phyloP scores from a whole-genome alignment of 2,329 filamentous ascomycete genomes.

The Aspergillus transmontanensis region DNA sequence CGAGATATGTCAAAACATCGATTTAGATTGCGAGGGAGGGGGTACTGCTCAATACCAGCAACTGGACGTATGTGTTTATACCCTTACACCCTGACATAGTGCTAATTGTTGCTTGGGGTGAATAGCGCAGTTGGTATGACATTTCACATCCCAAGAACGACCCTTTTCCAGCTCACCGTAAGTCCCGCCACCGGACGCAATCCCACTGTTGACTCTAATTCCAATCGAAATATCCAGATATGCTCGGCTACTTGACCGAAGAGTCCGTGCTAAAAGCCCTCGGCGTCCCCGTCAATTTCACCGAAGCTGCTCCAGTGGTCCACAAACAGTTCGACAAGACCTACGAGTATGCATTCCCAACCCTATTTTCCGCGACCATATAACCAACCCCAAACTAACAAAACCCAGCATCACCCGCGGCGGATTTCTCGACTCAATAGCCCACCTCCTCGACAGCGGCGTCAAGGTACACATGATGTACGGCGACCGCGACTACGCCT shows the following conservation, averaged over 20 bases:
- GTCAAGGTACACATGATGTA: constrained; percentile 61
- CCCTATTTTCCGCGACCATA: not conserved
- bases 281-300: constrained; percentile 64
- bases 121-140: constrained; percentile 56
- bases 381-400: not conserved
- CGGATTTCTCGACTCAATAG: constrained; percentile 39
- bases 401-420: not conserved
- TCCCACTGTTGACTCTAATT: accelerated
- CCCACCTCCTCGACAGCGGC: constrained; percentile 58
- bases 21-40: not conserved
- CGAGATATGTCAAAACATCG: not conserved
- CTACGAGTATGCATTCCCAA: constrained; percentile 41
- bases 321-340: constrained; percentile 52
- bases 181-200: not conserved
- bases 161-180: constrained; percentile 50
- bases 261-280: constrained; percentile 59
- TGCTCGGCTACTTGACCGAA: constrained; percentile 59
- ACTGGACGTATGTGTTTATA: constrained; percentile 46
- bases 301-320: constrained; percentile 49
- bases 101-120: not conserved
- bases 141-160: constrained; percentile 55
- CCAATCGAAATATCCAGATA: constrained; percentile 41
- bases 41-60: not conserved
- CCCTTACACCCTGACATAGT: constrained; percentile 29
- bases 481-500: constrained; percentile 61